A percentile compares a stretch with the other conserved stretches of the same genome.
phyloP scores from a whole-genome alignment of 306 rosid species.

The Senna tora region DNA sequence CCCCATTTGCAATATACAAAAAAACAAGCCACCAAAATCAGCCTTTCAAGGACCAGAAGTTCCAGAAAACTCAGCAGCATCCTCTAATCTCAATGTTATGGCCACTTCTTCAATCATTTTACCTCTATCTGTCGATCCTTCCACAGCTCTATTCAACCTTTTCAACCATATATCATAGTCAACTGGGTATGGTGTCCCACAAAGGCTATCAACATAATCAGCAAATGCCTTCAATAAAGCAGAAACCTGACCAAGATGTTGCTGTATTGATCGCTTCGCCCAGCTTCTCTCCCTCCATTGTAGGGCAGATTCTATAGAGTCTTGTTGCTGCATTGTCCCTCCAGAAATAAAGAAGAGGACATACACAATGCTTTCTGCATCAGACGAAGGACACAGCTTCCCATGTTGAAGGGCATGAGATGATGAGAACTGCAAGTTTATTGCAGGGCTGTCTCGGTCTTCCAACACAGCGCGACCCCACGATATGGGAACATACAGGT shows the following conservation, averaged over 20 bases:
- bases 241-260: slow-evolving; percentile 80
- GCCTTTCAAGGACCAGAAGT: slow-evolving; percentile 55
- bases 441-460: slow-evolving; percentile 88
- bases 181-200: slow-evolving; percentile 87
- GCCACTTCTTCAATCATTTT: slow-evolving; percentile 79
- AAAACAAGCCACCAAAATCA: slow-evolving; percentile 35
- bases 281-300: slow-evolving; percentile 93
- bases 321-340: slow-evolving; percentile 71
- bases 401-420: slow-evolving; percentile 94
- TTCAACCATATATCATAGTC: slow-evolving; percentile 88
- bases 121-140: slow-evolving; percentile 64
- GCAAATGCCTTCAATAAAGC: slow-evolving; percentile 89
- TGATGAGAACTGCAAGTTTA: slow-evolving; percentile 85
- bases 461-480: slow-evolving; percentile 96
- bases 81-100: slow-evolving; percentile 60
- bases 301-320: slow-evolving; percentile 88
- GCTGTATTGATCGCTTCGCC: slow-evolving; percentile 73
- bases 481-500: slow-evolving; percentile 65
- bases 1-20: slow-evolving; percentile 46
- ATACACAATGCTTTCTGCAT: slow-evolving; percentile 87
- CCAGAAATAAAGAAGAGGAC: slow-evolving; percentile 68
- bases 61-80: slow-evolving; percentile 84
- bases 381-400: slow-evolving; percentile 93
- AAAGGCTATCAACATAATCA: slow-evolving; percentile 90
- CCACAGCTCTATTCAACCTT: slow-evolving; percentile 74